phyloP scores from a whole-genome alignment of 805 yeast genomes.

The Saccharomyces kudriavzevii region DNA sequence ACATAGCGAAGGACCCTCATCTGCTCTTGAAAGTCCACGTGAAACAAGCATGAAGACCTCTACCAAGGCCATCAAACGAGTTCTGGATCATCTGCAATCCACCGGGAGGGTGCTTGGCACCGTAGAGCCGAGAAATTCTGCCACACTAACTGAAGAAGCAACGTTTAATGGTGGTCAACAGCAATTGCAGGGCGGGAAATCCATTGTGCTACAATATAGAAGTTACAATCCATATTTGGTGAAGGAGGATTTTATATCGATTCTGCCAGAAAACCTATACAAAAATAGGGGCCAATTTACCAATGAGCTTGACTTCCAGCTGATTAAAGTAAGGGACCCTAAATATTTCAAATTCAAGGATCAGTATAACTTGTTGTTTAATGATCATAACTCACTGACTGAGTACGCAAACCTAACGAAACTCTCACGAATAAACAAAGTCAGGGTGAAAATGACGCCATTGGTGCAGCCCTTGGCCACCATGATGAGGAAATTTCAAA shows the following conservation, averaged over 20 bases:
- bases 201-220: constrained; percentile 6
- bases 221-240: constrained; percentile 21
- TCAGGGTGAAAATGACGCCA: constrained; percentile 13
- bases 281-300: neutral
- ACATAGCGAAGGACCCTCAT: neutral
- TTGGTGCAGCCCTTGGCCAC: neutral
- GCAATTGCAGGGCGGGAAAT: neutral
- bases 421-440: constrained; percentile 14
- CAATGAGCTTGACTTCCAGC: constrained; percentile 5
- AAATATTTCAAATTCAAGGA: constrained; percentile 25
- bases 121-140: neutral
- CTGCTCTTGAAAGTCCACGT: neutral
- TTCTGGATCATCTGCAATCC: constrained; percentile 11
- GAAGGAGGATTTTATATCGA: constrained; percentile 13
- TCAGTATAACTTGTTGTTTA: constrained; percentile 19
- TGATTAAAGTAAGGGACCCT: constrained; percentile 23
- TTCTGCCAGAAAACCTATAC: constrained; percentile 10
- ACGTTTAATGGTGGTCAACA: neutral
- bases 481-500: neutral
- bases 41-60: constrained; percentile 4
- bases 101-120: constrained; percentile 13
- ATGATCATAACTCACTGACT: constrained; percentile 10
- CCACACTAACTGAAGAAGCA: neutral
- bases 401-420: constrained; percentile 10
- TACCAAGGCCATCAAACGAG: constrained; percentile 7